These are phyloP conservation scores for Hevea brasiliensis DNA, from an alignment of 345 rosid genomes.

Conservation along the genomic window DNA sequence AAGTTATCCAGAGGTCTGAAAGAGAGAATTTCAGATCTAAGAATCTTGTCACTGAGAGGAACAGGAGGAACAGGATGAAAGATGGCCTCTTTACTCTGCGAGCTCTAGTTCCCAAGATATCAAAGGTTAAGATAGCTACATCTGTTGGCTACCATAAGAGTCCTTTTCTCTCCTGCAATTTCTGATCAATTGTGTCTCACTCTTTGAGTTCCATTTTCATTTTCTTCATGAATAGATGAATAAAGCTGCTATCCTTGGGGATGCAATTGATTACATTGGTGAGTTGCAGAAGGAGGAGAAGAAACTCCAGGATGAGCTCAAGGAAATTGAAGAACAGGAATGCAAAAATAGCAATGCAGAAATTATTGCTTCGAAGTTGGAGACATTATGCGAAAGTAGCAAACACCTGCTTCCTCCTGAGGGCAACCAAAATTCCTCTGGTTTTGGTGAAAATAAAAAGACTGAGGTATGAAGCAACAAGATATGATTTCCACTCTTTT, in stretches of 20 bases:
- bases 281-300: slow-evolving; percentile 50
- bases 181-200: slow-evolving; percentile 2
- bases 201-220: not conserved
- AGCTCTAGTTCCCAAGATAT: slow-evolving; percentile 67
- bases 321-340: slow-evolving; percentile 46
- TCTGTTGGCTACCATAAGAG: not conserved
- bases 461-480: slow-evolving; percentile 30
- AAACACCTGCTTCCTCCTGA: slow-evolving; percentile 11
- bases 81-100: slow-evolving; percentile 57
- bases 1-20: slow-evolving; percentile 29
- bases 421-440: slow-evolving; percentile 22
- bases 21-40: slow-evolving; percentile 50
- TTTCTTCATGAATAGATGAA: slow-evolving; percentile 56
- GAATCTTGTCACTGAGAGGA: slow-evolving; percentile 82
- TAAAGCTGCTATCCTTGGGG: slow-evolving; percentile 56
- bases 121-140: slow-evolving; percentile 56
- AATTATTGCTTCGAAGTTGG: slow-evolving; percentile 17
- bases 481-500: slow-evolving; percentile 8
- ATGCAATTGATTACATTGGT: slow-evolving; percentile 71
- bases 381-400: slow-evolving; percentile 8
- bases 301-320: slow-evolving; percentile 61
- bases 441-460: slow-evolving; percentile 6
- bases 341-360: slow-evolving; percentile 22
- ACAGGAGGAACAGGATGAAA: slow-evolving; percentile 62
- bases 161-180: not conserved